phyloP scores from a whole-genome alignment of 139 green algal genomes.

The Chlamydomonas urium region DNA sequence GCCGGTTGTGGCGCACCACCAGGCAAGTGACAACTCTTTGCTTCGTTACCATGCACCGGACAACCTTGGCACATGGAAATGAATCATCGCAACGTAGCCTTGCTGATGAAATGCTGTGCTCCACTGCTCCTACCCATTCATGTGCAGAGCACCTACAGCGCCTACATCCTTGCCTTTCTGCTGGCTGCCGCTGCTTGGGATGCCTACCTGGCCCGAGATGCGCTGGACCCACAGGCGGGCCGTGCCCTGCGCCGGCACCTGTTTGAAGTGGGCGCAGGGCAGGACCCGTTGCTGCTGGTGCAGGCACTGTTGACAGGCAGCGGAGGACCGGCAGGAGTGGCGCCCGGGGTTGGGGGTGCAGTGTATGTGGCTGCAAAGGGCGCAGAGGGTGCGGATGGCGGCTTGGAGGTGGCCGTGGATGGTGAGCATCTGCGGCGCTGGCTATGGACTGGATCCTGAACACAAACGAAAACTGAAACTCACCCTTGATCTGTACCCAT shows the following conservation, averaged over 20 bases:
- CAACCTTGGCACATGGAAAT: not conserved
- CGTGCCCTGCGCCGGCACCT: not conserved
- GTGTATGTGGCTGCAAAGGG: too few relatives aligned
- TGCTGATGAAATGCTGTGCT: not conserved
- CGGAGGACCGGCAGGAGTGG: too few relatives aligned
- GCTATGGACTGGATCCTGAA: too few relatives aligned
- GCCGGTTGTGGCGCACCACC: constrained; percentile 4
- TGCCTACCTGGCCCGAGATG: not conserved
- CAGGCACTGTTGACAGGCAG: too few relatives aligned
- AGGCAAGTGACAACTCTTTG: not conserved
- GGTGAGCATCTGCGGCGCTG: too few relatives aligned
- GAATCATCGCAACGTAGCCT: not conserved
- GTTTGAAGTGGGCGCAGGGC: too few relatives aligned
- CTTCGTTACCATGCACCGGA: not conserved
- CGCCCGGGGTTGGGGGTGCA: too few relatives aligned
- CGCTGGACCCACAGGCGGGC: not conserved
- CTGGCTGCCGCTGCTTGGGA: constrained; percentile 1
- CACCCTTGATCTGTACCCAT: too few relatives aligned
- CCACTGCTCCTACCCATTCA: not conserved
- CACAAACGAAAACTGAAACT: too few relatives aligned
- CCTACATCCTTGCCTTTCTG: constrained; percentile 7
- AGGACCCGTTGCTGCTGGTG: too few relatives aligned
- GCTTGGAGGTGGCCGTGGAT: too few relatives aligned
- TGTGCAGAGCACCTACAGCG: constrained; percentile 4
- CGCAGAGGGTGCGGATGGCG: too few relatives aligned